These are phyloP conservation scores for Apiospora aurea DNA, from an alignment of 2,329 filamentous ascomycete genomes.

Conservation along the genomic window DNA sequence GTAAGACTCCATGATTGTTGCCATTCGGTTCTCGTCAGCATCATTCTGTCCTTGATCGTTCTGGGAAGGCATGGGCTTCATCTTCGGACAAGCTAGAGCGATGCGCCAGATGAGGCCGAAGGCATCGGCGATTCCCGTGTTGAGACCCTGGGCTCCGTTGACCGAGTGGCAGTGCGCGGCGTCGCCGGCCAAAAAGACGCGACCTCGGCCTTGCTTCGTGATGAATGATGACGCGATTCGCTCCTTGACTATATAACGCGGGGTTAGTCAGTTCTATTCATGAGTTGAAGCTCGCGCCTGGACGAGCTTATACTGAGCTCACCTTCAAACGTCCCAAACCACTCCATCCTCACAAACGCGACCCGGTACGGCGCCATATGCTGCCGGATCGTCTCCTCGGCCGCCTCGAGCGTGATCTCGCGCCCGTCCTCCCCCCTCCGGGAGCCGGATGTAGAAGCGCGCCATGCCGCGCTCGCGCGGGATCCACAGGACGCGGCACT, in stretches of 20 bases:
- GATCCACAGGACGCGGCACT: constrained; percentile 57
- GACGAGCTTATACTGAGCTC: no score
- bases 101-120: constrained; percentile 63
- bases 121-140: constrained; percentile 64
- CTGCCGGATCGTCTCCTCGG: constrained; percentile 50
- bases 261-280: no score
- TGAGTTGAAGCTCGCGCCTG: no score
- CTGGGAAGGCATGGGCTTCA: constrained; percentile 31
- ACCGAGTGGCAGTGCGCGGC: constrained; percentile 64
- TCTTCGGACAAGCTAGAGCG: constrained; percentile 36
- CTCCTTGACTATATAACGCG: constrained; percentile 53
- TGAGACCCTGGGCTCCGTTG: constrained; percentile 64
- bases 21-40: no score
- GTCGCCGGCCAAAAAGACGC: constrained; percentile 61
- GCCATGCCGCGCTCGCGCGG: constrained; percentile 55
- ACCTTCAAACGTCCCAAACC: constrained; percentile 59
- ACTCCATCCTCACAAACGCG: constrained; percentile 53
- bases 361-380: constrained; percentile 53
- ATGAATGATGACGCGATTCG: constrained; percentile 48
- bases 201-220: constrained; percentile 48
- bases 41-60: constrained; percentile 22
- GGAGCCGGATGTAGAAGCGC: constrained; percentile 52
- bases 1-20: constrained; percentile 49
- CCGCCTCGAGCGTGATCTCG: constrained; percentile 48
- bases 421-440: constrained; percentile 50